A percentile compares a stretch with the other conserved stretches of the same genome.
Conservation (phyloP, 176 grass and related monocot species). For the Oryza meridionalis region DNA sequence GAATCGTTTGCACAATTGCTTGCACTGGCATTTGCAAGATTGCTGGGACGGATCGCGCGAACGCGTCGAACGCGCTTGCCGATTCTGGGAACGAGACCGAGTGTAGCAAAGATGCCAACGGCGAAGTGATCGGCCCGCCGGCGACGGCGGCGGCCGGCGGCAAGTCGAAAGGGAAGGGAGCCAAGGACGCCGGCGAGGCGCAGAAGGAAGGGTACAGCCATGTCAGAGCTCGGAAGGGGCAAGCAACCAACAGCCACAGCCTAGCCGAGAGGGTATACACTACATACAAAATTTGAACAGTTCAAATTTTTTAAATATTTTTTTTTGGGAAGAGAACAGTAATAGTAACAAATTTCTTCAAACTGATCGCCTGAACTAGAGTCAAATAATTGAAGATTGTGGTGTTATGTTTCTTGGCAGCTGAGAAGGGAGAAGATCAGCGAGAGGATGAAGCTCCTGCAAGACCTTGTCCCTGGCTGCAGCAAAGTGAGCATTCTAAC, state of each 20-base stretch:
- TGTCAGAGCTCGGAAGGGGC: constrained; percentile 71
- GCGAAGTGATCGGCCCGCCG: constrained; percentile 28
- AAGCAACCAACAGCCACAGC: constrained; percentile 82
- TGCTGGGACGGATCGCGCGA: constrained; percentile 34
- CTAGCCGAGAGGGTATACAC: constrained; percentile 73
- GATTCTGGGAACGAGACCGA: constrained; percentile 31
- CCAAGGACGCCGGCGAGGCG: constrained; percentile 30
- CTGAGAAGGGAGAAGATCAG: constrained; percentile 84
- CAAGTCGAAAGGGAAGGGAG: constrained; percentile 50
- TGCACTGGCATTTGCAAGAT: constrained; percentile 19
- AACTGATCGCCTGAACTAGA: neutral
- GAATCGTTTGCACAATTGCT: neutral
- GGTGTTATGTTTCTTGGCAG: constrained; percentile 15
- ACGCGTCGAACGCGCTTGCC: constrained; percentile 25
- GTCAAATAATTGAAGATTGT: neutral
- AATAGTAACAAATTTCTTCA: neutral
- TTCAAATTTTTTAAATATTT: neutral
- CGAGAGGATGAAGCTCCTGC: constrained; percentile 82
- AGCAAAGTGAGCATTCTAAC: constrained; percentile 53
- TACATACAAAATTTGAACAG: neutral
- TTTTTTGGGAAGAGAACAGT: neutral
- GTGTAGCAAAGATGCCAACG: constrained; percentile 34
- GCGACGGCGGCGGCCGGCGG: neutral
- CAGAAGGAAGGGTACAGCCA: constrained; percentile 43
- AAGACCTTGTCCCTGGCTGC: constrained; percentile 85